Conservation (phyloP, 2,329 filamentous ascomycete species). For the Ilyonectria destructans region DNA sequence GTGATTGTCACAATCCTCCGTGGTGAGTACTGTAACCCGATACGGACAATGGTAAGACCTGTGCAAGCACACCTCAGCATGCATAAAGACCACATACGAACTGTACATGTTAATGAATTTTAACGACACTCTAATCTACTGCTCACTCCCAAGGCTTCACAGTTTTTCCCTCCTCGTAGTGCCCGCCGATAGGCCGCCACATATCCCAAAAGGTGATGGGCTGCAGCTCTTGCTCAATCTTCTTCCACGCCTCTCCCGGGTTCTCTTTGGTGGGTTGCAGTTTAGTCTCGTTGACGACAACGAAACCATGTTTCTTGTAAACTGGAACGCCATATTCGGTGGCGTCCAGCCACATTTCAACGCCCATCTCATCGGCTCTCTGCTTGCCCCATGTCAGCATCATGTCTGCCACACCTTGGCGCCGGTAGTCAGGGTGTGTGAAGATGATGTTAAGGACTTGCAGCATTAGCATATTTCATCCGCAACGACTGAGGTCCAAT, state of each 20-base stretch:
- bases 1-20: too few species aligned
- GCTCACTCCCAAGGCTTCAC: slow-evolving; percentile 39
- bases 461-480: background rate
- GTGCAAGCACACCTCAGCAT: background rate
- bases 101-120: background rate
- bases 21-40: too few species aligned
- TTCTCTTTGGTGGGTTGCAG: slow-evolving; percentile 28
- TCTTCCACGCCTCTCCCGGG: slow-evolving; percentile 36
- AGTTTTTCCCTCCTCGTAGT: slow-evolving; percentile 37
- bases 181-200: slow-evolving; percentile 43
- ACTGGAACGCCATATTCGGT: slow-evolving; percentile 42
- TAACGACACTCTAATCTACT: background rate
- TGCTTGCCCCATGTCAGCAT: slow-evolving; percentile 44
- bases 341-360: slow-evolving; percentile 45
- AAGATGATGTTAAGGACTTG: slow-evolving; percentile 44
- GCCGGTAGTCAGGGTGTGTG: slow-evolving; percentile 42
- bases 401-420: slow-evolving; percentile 42
- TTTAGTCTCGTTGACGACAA: slow-evolving; percentile 34
- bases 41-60: too few species aligned
- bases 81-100: background rate
- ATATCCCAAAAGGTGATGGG: slow-evolving; percentile 41
- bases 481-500: too few species aligned
- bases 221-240: slow-evolving; percentile 34
- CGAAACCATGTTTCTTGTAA: slow-evolving; percentile 45
- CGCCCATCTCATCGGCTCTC: slow-evolving; percentile 45